phyloP scores from a whole-genome alignment of 768 basidiomycete species.

The Suillus variegatus region DNA sequence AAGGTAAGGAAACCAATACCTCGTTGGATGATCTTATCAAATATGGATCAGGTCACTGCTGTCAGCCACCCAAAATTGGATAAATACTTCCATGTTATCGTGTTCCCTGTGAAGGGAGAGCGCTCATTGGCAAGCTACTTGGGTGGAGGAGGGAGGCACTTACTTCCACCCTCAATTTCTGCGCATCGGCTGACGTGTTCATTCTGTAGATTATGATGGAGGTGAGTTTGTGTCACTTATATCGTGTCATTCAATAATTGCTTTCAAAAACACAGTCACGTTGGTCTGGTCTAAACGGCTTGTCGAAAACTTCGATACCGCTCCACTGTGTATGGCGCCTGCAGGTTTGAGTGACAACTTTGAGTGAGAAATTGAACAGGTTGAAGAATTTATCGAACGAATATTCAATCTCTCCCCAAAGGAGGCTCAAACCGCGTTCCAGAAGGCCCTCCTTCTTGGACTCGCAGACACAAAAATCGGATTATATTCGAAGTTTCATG shows the following conservation, averaged over 20 bases:
- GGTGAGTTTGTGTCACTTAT: slow-evolving; percentile 40
- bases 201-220: slow-evolving; percentile 66
- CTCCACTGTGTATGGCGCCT: slow-evolving; percentile 45
- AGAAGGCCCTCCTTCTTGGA: slow-evolving; percentile 49
- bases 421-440: slow-evolving; percentile 42
- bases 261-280: slow-evolving; percentile 50
- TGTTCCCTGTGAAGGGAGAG: slow-evolving; percentile 53
- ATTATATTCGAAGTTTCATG: slow-evolving; percentile 63
- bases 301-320: slow-evolving; percentile 50
- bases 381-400: slow-evolving; percentile 44
- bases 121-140: slow-evolving; percentile 64
- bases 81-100: slow-evolving; percentile 60
- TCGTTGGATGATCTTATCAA: slow-evolving; percentile 2
- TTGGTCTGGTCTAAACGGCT: slow-evolving; percentile 46
- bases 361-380: slow-evolving; percentile 49
- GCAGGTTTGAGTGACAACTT: slow-evolving; percentile 45
- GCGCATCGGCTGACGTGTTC: background rate
- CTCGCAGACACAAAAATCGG: slow-evolving; percentile 56
- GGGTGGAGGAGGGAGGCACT: slow-evolving; percentile 67
- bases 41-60: slow-evolving; percentile 51
- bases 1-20: slow-evolving; percentile 42
- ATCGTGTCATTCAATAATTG: background rate
- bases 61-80: slow-evolving; percentile 50
- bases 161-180: background rate
- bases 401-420: slow-evolving; percentile 20